Evolutionary conservation across 1,284 basidiomycete genomes (phyloP), one percentile per base, ranked within the genome.

Genomic region (Puccinia polysora): DNA sequence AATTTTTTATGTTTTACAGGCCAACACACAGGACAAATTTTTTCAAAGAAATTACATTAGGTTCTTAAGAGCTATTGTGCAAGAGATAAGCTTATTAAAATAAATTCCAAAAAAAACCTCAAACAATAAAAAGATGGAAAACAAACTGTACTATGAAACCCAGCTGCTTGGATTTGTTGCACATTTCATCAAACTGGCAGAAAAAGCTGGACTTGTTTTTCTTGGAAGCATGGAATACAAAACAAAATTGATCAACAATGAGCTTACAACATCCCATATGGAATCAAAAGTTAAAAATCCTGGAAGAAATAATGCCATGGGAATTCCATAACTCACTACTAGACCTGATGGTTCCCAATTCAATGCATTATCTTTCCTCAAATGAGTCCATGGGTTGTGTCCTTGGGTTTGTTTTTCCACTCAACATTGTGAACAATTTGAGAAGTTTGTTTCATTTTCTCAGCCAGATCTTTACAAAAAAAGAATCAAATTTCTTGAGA

Each of bases 321-420:
- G 20, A 14, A 55, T 55, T 8, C 40, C 36, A 3, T 38, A 59
- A 23, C 56, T 59, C 7, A 59, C 56, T 18, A 28, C 25, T 10
- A 30, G 25, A 7, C 60, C 60, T 8, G 23, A 64, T 49, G 60
- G 60, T 3, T 14, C 20, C 10, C 10, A 15, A 14, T 18, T 47
- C 25, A 52, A 64, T 25, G 5, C 36, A 23, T 25, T 50, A 65
- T 50, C 62, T 23, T 25, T 65, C 4, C 45, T 65, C 32, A 65
- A 65, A 30, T 2, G 36, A 23, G 47, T 65, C 2, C 62, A 65
- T 34, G 12, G 14, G 1, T 12, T 65, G 45, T 50, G 47, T 30
- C 23, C 15, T 32, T 65, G 34, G 15, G 62, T 34, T n/a, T 30
- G 25, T 25, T 50, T 53, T 23, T 34, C 47, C 25, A 43, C 62